Percentiles rank a stretch among this genome's conserved stretches.
phyloP scores from a whole-genome alignment of 169 alveolate species.

The Babesia bovis region DNA sequence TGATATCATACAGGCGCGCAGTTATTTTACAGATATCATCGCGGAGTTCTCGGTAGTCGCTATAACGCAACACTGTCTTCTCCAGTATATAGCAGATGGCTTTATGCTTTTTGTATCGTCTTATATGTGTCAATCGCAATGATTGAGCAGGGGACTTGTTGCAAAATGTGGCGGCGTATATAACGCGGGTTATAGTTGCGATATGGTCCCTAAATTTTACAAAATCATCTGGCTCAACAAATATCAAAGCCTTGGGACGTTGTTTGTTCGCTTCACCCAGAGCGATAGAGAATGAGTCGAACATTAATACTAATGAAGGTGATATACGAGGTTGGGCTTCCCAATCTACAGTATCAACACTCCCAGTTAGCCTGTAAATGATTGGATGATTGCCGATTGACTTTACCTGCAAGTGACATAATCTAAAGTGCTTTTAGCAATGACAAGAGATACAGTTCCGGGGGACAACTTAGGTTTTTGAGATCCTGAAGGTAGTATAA shows the following conservation, averaged over 20 bases:
- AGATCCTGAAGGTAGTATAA: constrained; percentile 16
- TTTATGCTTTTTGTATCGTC: constrained; percentile 32
- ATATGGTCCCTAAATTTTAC: constrained; percentile 76
- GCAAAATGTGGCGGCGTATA: constrained; percentile 73
- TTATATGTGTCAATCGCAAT: constrained; percentile 57
- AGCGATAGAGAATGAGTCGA: constrained; percentile 69
- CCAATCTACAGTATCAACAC: constrained; percentile 67
- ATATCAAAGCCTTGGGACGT: constrained; percentile 24
- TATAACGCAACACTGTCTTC: constrained; percentile 13
- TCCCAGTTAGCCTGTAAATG: constrained; percentile 48
- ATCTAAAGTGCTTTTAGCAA: constrained; percentile 74
- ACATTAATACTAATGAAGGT: constrained; percentile 74
- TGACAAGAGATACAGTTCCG: constrained; percentile 34
- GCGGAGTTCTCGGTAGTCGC: constrained; percentile 39
- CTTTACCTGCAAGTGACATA: constrained; percentile 74
- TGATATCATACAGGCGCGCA: constrained; percentile 7
- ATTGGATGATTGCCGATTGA: not conserved
- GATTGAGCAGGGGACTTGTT: constrained; percentile 64
- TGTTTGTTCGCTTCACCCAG: constrained; percentile 39
- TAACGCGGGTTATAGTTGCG: constrained; percentile 72
- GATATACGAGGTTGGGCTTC: constrained; percentile 73
- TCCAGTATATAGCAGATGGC: constrained; percentile 50
- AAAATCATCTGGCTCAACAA: constrained; percentile 65
- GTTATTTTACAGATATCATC: constrained; percentile 34
- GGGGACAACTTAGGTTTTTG: constrained; percentile 7